These are phyloP conservation scores for Penicillium verrucosum DNA, from an alignment of 2,329 filamentous ascomycete species.

Conservation along the genomic window DNA sequence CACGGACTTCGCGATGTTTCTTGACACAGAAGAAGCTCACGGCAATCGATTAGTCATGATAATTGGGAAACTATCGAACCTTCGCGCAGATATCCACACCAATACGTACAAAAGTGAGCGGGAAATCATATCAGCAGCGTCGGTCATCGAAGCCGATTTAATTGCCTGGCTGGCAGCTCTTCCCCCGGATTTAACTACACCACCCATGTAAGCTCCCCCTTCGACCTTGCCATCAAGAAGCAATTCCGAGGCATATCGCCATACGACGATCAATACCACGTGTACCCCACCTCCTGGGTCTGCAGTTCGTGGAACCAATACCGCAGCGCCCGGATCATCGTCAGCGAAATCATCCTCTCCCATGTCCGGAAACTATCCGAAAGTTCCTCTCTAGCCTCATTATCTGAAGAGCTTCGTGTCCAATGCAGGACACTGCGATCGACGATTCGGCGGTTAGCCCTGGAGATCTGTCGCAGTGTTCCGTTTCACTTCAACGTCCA, in stretches of 20 bases:
- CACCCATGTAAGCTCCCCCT: constrained; percentile 20
- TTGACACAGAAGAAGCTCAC: constrained; percentile 29
- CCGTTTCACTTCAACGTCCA: constrained; percentile 35
- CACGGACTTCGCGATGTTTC: constrained; percentile 28
- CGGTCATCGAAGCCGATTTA: constrained; percentile 35
- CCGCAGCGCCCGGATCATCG: constrained; percentile 56
- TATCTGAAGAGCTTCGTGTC: constrained; percentile 30
- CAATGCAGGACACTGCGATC: constrained; percentile 31
- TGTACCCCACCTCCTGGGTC: constrained; percentile 54
- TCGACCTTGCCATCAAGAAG: constrained; percentile 37
- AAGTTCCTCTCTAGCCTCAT: constrained; percentile 16
- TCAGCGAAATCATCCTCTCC: constrained; percentile 49
- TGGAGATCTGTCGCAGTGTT: constrained; percentile 39
- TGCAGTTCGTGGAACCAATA: constrained; percentile 59
- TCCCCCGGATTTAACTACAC: constrained; percentile 31
- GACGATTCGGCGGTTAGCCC: constrained; percentile 28
- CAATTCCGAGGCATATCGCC: constrained; percentile 24
- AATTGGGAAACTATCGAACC: constrained; percentile 30
- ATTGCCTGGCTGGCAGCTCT: constrained; percentile 31
- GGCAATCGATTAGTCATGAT: constrained; percentile 31
- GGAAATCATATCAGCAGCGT: constrained; percentile 32
- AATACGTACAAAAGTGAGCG: constrained; percentile 23
- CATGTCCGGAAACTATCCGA: constrained; percentile 28
- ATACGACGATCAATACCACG: constrained; percentile 54
- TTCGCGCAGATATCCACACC: constrained; percentile 33